These are phyloP conservation scores for Lablab purpureus DNA, from an alignment of 306 rosid species.

Conservation along the genomic window DNA sequence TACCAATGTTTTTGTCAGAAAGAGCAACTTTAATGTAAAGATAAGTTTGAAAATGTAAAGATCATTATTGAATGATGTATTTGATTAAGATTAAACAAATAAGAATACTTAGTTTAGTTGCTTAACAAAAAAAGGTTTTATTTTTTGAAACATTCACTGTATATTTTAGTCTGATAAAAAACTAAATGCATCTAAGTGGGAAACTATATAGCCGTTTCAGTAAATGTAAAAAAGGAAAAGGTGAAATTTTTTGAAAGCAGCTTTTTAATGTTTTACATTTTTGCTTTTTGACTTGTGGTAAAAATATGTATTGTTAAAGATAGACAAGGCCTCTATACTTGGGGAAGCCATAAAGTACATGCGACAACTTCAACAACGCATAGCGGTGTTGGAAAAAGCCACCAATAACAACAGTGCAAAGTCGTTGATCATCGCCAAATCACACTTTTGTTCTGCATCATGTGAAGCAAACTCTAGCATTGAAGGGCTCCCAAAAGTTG, in stretches of 20 bases:
- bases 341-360: slow-evolving; percentile 34
- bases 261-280: background rate
- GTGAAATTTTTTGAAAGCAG: background rate
- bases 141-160: background rate
- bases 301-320: background rate
- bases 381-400: slow-evolving; percentile 22
- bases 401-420: background rate
- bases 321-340: slow-evolving; percentile 31
- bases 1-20: too few species aligned
- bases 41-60: too few species aligned
- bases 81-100: too few species aligned
- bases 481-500: slow-evolving; percentile 26
- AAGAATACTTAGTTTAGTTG: background rate
- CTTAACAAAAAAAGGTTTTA: background rate
- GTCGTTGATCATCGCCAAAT: background rate
- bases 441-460: background rate
- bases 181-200: too few species aligned
- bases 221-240: background rate
- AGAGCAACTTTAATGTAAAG: too few species aligned
- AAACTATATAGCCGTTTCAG: too few species aligned
- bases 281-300: background rate
- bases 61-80: too few species aligned
- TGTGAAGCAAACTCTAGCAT: background rate
- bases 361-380: slow-evolving; percentile 35
- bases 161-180: background rate